Conservation (phyloP, 2,329 filamentous ascomycete genomes). For the Onygenales sp. region DNA sequence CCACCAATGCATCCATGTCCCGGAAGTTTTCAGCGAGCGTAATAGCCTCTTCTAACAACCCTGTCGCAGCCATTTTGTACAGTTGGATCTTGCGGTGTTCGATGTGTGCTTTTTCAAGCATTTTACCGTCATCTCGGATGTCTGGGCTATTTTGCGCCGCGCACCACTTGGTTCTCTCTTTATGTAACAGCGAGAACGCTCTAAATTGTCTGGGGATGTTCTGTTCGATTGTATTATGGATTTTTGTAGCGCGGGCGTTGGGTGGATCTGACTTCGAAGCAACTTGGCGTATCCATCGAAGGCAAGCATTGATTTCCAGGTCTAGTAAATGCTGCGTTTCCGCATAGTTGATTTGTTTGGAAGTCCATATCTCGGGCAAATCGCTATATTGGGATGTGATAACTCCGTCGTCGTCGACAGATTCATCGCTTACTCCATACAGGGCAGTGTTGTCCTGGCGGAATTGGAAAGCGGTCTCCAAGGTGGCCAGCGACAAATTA, state of each 20-base stretch:
- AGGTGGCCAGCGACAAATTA: conserved; percentile 58
- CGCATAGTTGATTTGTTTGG: conserved; percentile 36
- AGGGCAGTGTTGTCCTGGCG: conserved; percentile 57
- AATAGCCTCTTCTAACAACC: conserved; percentile 49
- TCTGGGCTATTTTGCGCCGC: conserved; percentile 43
- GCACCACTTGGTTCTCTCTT: conserved; percentile 52
- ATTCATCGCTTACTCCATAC: conserved; percentile 65
- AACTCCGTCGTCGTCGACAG: conserved; percentile 56
- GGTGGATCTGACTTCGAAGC: conserved; percentile 19
- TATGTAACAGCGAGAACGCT: conserved; percentile 48
- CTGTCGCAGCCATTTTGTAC: conserved; percentile 40
- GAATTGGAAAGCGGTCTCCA: conserved; percentile 59
- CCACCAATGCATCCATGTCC: conserved; percentile 55
- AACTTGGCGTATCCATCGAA: conserved; percentile 27
- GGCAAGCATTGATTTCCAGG: conserved; percentile 31
- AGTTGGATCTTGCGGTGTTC: conserved; percentile 38
- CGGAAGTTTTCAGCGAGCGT: conserved; percentile 52
- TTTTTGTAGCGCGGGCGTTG: conserved; percentile 29
- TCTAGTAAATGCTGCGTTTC: conserved; percentile 32
- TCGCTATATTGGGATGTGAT: conserved; percentile 55
- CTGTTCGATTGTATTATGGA: conserved; percentile 33
- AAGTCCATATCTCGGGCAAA: conserved; percentile 80
- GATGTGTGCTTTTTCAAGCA: conserved; percentile 35
- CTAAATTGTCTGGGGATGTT: conserved; percentile 47
- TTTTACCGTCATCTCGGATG: conserved; percentile 38